A percentile compares a stretch with the other conserved stretches of the same genome.
These are phyloP conservation scores for Ogataea saltuana DNA, from an alignment of 805 yeast genomes.

Conservation along the genomic window DNA sequence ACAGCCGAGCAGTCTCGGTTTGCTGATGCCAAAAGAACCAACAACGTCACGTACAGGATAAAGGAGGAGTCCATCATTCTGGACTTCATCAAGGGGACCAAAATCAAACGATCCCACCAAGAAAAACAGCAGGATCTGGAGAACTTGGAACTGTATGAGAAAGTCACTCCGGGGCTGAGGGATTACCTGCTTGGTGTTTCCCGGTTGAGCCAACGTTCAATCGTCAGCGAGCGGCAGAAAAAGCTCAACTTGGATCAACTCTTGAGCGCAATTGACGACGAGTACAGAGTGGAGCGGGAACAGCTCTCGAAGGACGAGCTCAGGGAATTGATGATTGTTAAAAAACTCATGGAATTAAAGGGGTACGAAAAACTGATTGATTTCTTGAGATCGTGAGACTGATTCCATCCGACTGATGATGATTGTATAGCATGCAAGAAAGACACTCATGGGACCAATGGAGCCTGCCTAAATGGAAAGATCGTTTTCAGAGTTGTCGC, in stretches of 20 bases:
- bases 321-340: slow-evolving; percentile 54
- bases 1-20: slow-evolving; percentile 29
- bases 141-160: slow-evolving; percentile 35
- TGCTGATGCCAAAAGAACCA: slow-evolving; percentile 14
- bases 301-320: slow-evolving; percentile 41
- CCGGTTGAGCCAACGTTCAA: slow-evolving; percentile 35
- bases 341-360: slow-evolving; percentile 61
- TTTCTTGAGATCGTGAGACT: slow-evolving; percentile 46
- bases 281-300: slow-evolving; percentile 20
- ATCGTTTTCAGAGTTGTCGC: too few species aligned
- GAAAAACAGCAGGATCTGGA: slow-evolving; percentile 36
- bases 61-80: slow-evolving; percentile 68
- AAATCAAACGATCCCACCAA: slow-evolving; percentile 37
- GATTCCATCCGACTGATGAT: too few species aligned
- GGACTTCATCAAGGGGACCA: slow-evolving; percentile 64
- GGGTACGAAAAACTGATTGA: slow-evolving; percentile 66
- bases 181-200: slow-evolving; percentile 37
- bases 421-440: too few species aligned
- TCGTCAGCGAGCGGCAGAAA: slow-evolving; percentile 32
- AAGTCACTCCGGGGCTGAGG: slow-evolving; percentile 26
- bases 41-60: slow-evolving; percentile 54
- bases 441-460: too few species aligned
- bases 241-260: slow-evolving; percentile 49
- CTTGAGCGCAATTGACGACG: slow-evolving; percentile 39
- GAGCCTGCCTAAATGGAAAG: too few species aligned